Evolutionary conservation across 306 rosid genomes (phyloP).

Genomic region (Lagenaria siceraria): DNA sequence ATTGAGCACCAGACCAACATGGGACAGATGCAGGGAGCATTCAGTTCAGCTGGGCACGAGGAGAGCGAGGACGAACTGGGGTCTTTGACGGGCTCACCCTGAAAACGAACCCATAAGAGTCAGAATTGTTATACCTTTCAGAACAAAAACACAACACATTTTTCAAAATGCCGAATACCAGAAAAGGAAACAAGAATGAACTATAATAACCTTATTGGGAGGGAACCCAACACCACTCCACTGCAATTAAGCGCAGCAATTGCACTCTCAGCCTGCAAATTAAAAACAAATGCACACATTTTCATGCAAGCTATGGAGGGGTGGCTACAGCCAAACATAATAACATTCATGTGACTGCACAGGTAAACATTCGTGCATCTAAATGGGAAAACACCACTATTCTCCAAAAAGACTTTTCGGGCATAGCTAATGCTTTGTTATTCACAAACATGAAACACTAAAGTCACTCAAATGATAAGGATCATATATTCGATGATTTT

Average conservation of each 20-base stretch:
- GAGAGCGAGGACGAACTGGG: constrained; percentile 16
- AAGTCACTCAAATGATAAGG: background rate
- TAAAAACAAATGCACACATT: background rate
- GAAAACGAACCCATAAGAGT: background rate
- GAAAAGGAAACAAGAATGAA: background rate
- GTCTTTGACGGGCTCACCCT: constrained; percentile 20
- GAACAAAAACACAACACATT: background rate
- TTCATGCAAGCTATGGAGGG: background rate
- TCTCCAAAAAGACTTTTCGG: background rate
- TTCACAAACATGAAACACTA: background rate
- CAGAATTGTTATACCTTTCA: background rate
- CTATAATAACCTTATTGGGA: constrained; percentile 71
- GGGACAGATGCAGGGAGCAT: background rate
- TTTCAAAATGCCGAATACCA: background rate
- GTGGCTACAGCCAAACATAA: background rate
- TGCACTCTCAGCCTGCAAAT: constrained; percentile 89
- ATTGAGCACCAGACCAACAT: background rate
- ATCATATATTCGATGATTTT: background rate
- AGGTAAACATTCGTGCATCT: background rate
- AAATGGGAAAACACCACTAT: background rate
- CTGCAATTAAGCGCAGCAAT: constrained; percentile 96
- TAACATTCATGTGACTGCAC: background rate
- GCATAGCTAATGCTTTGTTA: background rate
- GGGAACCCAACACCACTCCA: constrained; percentile 84
- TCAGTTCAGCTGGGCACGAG: constrained; percentile 14